Evolutionary conservation across 2,329 filamentous ascomycete species (phyloP).

Genomic region (Davidsoniella neocaledoniae): DNA sequence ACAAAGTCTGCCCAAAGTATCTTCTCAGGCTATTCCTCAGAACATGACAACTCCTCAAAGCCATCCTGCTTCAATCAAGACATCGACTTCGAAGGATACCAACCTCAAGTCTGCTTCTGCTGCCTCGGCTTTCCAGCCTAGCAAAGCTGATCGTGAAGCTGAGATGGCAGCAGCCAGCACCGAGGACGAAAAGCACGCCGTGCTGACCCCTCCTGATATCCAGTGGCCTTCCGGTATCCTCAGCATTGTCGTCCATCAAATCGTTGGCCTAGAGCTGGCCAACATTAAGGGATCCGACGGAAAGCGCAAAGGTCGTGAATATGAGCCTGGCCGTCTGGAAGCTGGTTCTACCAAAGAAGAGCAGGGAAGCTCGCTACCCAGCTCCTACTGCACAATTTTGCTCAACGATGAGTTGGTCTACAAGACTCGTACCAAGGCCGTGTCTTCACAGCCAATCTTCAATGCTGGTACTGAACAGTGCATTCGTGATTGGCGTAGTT

Average conservation of each 20-base stretch:
- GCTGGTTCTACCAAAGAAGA: conserved; percentile 81
- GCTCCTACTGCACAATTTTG: conserved; percentile 83
- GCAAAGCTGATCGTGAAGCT: conserved; percentile 44
- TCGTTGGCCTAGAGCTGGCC: conserved; percentile 83
- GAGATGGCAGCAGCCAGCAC: conserved; percentile 18
- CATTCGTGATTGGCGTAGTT: conserved; percentile 79
- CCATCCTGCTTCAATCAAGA: neutral
- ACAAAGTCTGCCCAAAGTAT: neutral
- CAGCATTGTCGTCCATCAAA: conserved; percentile 78
- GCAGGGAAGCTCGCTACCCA: conserved; percentile 61
- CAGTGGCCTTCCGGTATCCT: conserved; percentile 86
- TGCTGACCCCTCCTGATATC: conserved; percentile 85
- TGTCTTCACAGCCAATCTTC: conserved; percentile 90
- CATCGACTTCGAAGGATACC: neutral
- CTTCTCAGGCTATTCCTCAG: neutral
- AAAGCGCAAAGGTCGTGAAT: conserved; percentile 70
- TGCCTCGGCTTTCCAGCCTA: neutral
- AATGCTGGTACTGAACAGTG: conserved; percentile 92
- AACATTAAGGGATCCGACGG: conserved; percentile 66
- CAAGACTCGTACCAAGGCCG: conserved; percentile 86
- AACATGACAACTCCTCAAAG: neutral
- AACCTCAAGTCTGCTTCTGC: neutral
- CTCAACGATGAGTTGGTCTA: conserved; percentile 82
- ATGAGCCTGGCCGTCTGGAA: conserved; percentile 65
- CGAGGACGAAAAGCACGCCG: conserved; percentile 61